A percentile compares a stretch with the other conserved stretches of the same genome.
phyloP scores from a whole-genome alignment of 345 rosid genomes.

The Geranium rotundifolium region DNA sequence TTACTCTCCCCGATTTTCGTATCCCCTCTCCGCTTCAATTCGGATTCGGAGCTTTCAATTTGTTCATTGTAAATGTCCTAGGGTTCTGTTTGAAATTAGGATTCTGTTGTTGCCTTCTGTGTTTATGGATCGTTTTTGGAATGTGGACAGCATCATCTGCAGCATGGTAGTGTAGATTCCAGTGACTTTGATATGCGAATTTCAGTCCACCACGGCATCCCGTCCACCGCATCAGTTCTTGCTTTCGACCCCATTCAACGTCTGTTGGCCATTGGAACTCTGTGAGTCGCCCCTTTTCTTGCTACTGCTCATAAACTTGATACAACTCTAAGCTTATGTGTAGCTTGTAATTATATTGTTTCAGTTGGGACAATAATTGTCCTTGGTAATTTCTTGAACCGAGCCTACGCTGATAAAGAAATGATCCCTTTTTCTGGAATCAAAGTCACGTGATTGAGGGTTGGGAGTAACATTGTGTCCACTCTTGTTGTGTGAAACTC shows the following conservation, averaged over 20 bases:
- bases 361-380: background rate
- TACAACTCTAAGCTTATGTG: background rate
- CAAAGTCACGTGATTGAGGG: too few relatives aligned
- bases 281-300: constrained; percentile 26
- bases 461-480: too few relatives aligned
- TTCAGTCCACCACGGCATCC: constrained; percentile 45
- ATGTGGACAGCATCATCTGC: constrained; percentile 16
- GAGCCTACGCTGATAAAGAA: too few relatives aligned
- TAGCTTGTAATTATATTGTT: background rate
- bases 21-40: background rate
- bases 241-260: constrained; percentile 56
- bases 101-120: background rate
- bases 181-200: constrained; percentile 37
- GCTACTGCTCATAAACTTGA: background rate
- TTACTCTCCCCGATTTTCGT: background rate
- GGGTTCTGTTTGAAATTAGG: background rate
- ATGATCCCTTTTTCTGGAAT: too few relatives aligned
- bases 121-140: background rate
- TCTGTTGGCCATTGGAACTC: constrained; percentile 47
- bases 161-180: constrained; percentile 20
- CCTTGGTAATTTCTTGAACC: too few relatives aligned
- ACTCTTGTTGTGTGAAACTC: too few relatives aligned
- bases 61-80: background rate
- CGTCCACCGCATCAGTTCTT: constrained; percentile 51
- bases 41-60: background rate